Evolutionary conservation across 768 basidiomycete species (phyloP), one percentile per base, ranked within the genome.

Genomic region (Hygrophorus russula): DNA sequence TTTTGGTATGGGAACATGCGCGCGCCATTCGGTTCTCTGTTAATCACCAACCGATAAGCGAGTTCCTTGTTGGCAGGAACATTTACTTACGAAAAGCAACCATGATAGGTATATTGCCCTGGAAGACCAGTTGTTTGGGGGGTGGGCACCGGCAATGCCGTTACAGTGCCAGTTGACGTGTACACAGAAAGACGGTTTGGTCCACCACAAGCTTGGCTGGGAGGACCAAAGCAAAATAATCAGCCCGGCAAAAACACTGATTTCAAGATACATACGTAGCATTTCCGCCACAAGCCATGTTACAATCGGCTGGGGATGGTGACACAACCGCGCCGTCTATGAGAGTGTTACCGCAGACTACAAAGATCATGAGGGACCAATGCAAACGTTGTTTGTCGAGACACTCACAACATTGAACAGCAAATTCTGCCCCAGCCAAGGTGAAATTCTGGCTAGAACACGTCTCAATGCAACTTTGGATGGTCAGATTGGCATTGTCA

Each of bases 261-360:
- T 7, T 24, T 7, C 24, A 40, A 33, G 6, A 33, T 0, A 56
- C 79, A 51, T 49, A 82, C 83, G 72, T 66, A 9, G 74, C 31
- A 46, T 78, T 80, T 17, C 86, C 90, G 13, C 70, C 70, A 48
- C 90, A 93, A 0, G 67, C 69, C 81, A 82, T 85, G 56, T 71
- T 75, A 55, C 90, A 93, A 29, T 69, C 68, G 2, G 63, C 58
- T 1, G 71, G 69, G n/a, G n/a, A n/a, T n/a, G n/a, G 1, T 64
- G 48, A 0, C 12, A 52, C 38, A 1, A 69, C 73, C 1, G 82
- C 85, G 8, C 80, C 81, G 24, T 73, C 67, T 10, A 78, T 63
- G 37, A 89, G 62, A 9, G 65, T 60, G 53, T 86, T 69, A 2
- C 83, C 85, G 50, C 89, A 92, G 61, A 78, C 82, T 84, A 47